phyloP scores from a whole-genome alignment of 176 grass and related monocot genomes.

The Juncus effusus region DNA sequence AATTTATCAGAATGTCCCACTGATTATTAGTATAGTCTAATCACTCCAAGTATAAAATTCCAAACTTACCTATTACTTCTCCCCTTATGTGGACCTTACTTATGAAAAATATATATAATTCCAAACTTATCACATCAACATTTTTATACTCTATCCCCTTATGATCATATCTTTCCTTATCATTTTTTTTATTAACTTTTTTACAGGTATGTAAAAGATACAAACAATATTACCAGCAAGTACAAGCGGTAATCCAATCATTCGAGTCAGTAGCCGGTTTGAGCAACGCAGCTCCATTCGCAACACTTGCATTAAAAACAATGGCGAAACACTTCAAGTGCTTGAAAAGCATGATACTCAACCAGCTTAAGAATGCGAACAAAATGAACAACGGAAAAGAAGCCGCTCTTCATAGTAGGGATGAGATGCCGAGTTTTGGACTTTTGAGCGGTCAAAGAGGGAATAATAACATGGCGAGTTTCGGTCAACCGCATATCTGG shows the following conservation, averaged over 20 bases:
- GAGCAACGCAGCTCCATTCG: slow-evolving; percentile 66
- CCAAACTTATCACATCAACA: slow-evolving; percentile 17
- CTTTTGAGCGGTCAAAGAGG: slow-evolving; percentile 45
- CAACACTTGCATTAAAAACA: slow-evolving; percentile 52
- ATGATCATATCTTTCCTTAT: background rate
- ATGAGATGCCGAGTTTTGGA: slow-evolving; percentile 46
- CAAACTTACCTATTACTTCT: slow-evolving; percentile 23
- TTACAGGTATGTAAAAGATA: slow-evolving; percentile 80
- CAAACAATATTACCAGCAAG: slow-evolving; percentile 81
- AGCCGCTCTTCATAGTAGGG: slow-evolving; percentile 34
- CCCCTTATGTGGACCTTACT: slow-evolving; percentile 35
- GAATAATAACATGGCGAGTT: slow-evolving; percentile 3
- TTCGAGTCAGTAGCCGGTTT: slow-evolving; percentile 71
- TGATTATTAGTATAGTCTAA: slow-evolving; percentile 33
- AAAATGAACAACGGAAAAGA: slow-evolving; percentile 42
- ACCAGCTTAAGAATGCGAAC: slow-evolving; percentile 47
- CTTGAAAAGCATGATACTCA: slow-evolving; percentile 59
- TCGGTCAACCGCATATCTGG: slow-evolving; percentile 79
- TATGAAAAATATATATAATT: slow-evolving; percentile 24
- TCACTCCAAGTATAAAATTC: slow-evolving; percentile 15
- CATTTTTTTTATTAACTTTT: background rate
- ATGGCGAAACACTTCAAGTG: slow-evolving; percentile 90
- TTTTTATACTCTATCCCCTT: slow-evolving; percentile 18
- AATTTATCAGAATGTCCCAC: slow-evolving; percentile 3
- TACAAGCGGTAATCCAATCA: slow-evolving; percentile 62